Base-by-base conservation (phyloP, 306 rosid species). In the Cucurbita argyrosperma region DNA sequence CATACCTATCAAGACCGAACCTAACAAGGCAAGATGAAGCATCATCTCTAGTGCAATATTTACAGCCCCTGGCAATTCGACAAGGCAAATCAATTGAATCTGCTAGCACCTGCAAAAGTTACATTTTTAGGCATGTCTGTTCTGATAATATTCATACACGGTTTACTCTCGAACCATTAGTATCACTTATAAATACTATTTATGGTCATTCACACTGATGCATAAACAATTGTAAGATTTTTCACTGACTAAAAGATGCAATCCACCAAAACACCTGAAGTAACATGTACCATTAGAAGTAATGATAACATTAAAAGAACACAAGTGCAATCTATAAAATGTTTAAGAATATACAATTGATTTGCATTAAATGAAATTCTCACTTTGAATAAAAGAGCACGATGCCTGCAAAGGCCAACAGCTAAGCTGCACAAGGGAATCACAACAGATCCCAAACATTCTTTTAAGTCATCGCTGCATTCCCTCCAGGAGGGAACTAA, bases 51-150 rank as follows among this genome's bases (percentile, higher is more conserved):
- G 82, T 79, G 79, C 99, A 95, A 82, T 89, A 88, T 82, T 89
- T 91, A 87, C 99, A 95, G 65, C 99, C 99, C 84, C 80, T 95
- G 61, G 97, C 97, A 79, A 95, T 91, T 84, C 99, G 96, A 83
- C 99, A 95, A 0, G 99, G 97, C 70, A 95, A 78, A 74, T 85
- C 88, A 57, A 95, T 91, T 70, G 84, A 74, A 18, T 95, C 97
- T 51, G 99, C 96, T 75, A 95, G 87, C 18, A 91, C 96, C 99
- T 95, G 82, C 83, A 82, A 75, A 81, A 67, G 8, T 21, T 21
- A 46, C 12, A 11, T 1, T 68, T 11, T 68, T 47, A 68, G 74
- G 23, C n/a, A 45, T 68, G 23, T 26, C 7, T 21, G 55, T 12
- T 12, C 10, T 2, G 18, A 66, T 21, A 45, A 30, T 50, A 47